A percentile compares a stretch with the other conserved stretches of the same genome.
Evolutionary conservation across 306 rosid genomes (phyloP).

Genomic region (Pyrus bretschneideri): DNA sequence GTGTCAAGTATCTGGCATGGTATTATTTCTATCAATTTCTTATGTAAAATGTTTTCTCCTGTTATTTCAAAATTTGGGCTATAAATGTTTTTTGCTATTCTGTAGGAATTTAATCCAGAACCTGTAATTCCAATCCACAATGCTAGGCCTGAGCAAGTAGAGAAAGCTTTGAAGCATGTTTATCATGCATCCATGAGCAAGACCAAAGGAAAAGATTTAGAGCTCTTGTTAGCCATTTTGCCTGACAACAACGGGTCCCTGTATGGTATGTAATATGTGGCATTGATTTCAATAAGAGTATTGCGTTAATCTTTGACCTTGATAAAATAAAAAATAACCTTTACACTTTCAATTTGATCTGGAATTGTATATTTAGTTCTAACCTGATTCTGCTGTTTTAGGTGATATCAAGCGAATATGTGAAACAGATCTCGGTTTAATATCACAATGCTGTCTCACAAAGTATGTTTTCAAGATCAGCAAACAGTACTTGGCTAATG

Average conservation of each 20-base stretch:
- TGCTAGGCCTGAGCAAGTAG: slow-evolving; percentile 87
- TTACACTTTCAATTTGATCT: slow-evolving; percentile 1
- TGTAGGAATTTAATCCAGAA: slow-evolving; percentile 72
- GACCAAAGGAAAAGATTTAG: slow-evolving; percentile 82
- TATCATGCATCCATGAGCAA: slow-evolving; percentile 70
- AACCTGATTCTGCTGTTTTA: slow-evolving; percentile 26
- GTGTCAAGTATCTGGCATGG: slow-evolving; percentile 99
- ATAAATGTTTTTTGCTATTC: background rate
- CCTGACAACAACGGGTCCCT: slow-evolving; percentile 92
- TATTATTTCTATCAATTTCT: slow-evolving; percentile 11
- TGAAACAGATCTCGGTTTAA: slow-evolving; percentile 87
- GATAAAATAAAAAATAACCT: background rate
- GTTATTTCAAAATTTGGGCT: background rate
- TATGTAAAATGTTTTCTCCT: background rate
- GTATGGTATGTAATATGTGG: slow-evolving; percentile 42
- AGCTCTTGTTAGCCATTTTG: slow-evolving; percentile 73
- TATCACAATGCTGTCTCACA: slow-evolving; percentile 89
- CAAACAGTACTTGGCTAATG: slow-evolving; percentile 88
- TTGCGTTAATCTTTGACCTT: background rate
- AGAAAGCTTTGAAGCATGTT: slow-evolving; percentile 83
- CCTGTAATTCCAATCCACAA: slow-evolving; percentile 82
- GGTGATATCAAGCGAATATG: slow-evolving; percentile 93
- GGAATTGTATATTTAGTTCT: background rate
- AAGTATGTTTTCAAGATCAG: slow-evolving; percentile 83
- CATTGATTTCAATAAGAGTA: background rate